Evolutionary conservation across 257 asterid species (phyloP), one percentile per base, ranked within the genome.

Genomic region (Ballota nigra): DNA sequence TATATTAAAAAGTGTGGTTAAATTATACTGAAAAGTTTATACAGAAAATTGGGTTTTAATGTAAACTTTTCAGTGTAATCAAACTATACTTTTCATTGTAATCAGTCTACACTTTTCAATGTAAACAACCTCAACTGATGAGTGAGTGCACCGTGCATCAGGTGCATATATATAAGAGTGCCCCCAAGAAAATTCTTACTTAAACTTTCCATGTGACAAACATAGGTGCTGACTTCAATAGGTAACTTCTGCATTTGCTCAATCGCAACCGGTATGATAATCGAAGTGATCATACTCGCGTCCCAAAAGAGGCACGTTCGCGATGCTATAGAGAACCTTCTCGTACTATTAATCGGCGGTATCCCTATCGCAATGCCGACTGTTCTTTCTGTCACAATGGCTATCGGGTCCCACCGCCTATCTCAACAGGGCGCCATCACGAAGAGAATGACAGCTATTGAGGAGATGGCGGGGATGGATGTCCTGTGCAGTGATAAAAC

Each of bases 281-380:
- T 90, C 31, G 96, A 90, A 79, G 69, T 88, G n/a, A 76, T 88
- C 62, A 84, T 90, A 74, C 86, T 75, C 55, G 91, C 85, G 19
- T 78, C 77, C 57, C 96, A 89, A 68, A 82, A 75, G 57, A 68
- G 96, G 12, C 65, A 68, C 45, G 84, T 84, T 56, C 78, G 87
- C 8, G 86, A 87, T 45, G 96, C 86, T 8, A 82, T 89, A 52
- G 94, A 85, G 19, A 89, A 89, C 61, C 85, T 89, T 5, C 80
- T 89, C 71, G 96, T 89, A 13, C 86, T 89, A 43, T 78, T 89
- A 72, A 89, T 89, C 4, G 94, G 96, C 2, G 96, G 96, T 0
- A 87, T 89, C 40, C 96, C 96, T 13, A 89, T 89, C n/a, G 96
- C 96, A 38, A 89, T 89, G 96, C 96, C 96, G 2, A 89, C 96